Base-by-base conservation (phyloP, 2,329 filamentous ascomycete species). In the Paraphaeosphaeria sporulosa region DNA sequence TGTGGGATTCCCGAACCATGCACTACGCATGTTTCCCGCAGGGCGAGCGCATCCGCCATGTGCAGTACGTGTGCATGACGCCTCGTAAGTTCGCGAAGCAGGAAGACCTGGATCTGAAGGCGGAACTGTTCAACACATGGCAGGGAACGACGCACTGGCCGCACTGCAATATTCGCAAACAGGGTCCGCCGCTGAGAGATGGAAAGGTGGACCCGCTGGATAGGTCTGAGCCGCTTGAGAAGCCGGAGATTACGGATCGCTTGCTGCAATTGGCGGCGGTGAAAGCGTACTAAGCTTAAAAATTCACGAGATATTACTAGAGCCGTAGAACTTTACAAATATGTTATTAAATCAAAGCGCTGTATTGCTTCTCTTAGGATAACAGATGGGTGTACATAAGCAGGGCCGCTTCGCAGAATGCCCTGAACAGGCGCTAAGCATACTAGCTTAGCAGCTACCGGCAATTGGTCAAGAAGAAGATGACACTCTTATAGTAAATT, bases 1-100 rank as follows among this genome's bases (percentile, higher is more conserved):
- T 83, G 7, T 82, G 81, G 82, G 81, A 83, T 60, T 79, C 78
- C 4, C 71, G 83, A 4, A 81, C 80, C 0, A 79, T 84, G 53
- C 83, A 85, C 67, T 84, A 67, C 46, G 64, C 64, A 1, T 58
- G 57, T 15, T 59, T 63, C 30, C 63, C 64, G 9, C 55, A 66
- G 40, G 58, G 61, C 25, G 44, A 68, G 13, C 55, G n/a, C 17
- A 65, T 70, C 36, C 61, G 69, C 0, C 61, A 65, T 25, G 64
- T 68, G 0, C 61, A 64, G 32, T 71, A 70, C 36, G 59, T 69
- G 3, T 71, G 69, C 65, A 66, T 65, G 61, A 71, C 68, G 1
- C 69, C 66, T 4, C 65, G 61, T 1, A 55, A 46, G 3, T 63
- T 67, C 43, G 65, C 63, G 2, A 61, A 58, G 46, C 49, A 64